phyloP scores from a whole-genome alignment of 2,329 filamentous ascomycete species.

The Chaetomium sp. region DNA sequence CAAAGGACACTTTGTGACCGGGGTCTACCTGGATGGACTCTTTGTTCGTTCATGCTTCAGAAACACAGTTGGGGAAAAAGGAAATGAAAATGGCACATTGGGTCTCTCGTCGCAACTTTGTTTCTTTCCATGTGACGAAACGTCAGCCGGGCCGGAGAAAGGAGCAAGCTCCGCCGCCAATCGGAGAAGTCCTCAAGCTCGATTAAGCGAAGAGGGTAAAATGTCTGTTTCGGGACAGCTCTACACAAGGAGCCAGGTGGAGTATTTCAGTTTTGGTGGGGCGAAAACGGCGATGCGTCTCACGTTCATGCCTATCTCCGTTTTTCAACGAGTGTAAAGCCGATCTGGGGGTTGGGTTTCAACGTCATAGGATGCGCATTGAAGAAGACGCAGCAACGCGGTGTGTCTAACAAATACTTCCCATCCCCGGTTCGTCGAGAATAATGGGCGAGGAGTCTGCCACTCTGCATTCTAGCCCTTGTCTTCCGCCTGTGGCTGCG shows the following conservation, averaged over 20 bases:
- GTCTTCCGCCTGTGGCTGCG: not conserved
- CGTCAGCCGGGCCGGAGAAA: not conserved
- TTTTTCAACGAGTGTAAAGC: not conserved
- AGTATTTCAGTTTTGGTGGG: too few relatives aligned
- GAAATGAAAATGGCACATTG: too few relatives aligned
- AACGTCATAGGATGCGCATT: not conserved
- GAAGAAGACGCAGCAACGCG: not conserved
- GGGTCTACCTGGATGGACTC: too few relatives aligned
- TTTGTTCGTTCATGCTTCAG: too few relatives aligned
- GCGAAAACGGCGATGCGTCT: not conserved
- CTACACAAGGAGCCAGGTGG: too few relatives aligned
- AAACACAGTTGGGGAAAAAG: too few relatives aligned
- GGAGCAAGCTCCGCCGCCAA: constrained; percentile 1
- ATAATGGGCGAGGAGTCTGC: not conserved
- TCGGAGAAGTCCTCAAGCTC: not conserved
- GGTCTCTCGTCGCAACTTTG: too few relatives aligned
- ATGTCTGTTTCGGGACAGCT: constrained; percentile 4
- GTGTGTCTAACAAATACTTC: constrained; percentile 1
- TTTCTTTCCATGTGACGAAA: too few relatives aligned
- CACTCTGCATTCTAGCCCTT: not conserved
- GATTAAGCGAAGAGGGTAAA: constrained; percentile 9
- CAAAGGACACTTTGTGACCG: too few relatives aligned
- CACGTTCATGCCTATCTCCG: not conserved
- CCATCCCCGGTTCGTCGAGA: not conserved
- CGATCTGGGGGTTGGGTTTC: not conserved